phyloP scores from a whole-genome alignment of 805 yeast species.

The Metschnikowia dekortorum region DNA sequence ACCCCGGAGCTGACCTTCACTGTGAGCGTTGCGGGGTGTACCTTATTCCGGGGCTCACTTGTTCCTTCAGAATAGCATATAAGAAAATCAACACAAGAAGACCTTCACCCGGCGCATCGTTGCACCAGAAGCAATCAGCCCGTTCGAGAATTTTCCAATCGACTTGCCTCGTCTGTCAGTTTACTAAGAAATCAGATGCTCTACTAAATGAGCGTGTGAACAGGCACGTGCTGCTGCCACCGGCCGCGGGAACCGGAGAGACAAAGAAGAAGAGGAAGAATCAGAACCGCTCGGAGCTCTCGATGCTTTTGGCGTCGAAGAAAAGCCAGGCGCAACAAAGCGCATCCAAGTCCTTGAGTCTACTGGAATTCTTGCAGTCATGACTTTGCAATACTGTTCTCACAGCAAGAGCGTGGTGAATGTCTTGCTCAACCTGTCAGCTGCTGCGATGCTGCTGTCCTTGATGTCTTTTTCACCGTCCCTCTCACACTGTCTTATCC shows the following conservation, averaged over 20 bases:
- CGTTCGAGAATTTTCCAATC: slow-evolving; percentile 10
- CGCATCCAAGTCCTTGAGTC: slow-evolving; percentile 33
- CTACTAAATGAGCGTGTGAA: slow-evolving; percentile 11
- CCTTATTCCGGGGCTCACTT: slow-evolving; percentile 33
- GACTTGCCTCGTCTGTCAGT: slow-evolving; percentile 20
- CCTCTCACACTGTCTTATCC: slow-evolving; percentile 47
- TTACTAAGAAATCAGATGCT: slow-evolving; percentile 8
- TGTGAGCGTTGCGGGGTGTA: slow-evolving; percentile 31
- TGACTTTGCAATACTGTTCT: not conserved
- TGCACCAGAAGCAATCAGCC: not conserved
- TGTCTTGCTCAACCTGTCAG: slow-evolving; percentile 13
- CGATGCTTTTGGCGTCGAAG: slow-evolving; percentile 41
- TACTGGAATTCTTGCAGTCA: slow-evolving; percentile 46
- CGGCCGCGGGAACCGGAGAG: slow-evolving; percentile 26
- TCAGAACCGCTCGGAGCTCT: slow-evolving; percentile 37
- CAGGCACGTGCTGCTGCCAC: not conserved
- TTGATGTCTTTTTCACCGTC: slow-evolving; percentile 6
- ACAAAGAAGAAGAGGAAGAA: slow-evolving; percentile 46
- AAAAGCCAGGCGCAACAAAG: slow-evolving; percentile 25
- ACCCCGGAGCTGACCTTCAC: slow-evolving; percentile 25
- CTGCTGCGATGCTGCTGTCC: slow-evolving; percentile 5
- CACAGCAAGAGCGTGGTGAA: slow-evolving; percentile 11
- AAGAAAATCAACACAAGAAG: slow-evolving; percentile 1
- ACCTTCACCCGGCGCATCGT: not conserved
- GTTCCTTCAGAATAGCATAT: slow-evolving; percentile 21